phyloP scores from a whole-genome alignment of 2,329 filamentous ascomycete species.

The Byssochlamys sp. region DNA sequence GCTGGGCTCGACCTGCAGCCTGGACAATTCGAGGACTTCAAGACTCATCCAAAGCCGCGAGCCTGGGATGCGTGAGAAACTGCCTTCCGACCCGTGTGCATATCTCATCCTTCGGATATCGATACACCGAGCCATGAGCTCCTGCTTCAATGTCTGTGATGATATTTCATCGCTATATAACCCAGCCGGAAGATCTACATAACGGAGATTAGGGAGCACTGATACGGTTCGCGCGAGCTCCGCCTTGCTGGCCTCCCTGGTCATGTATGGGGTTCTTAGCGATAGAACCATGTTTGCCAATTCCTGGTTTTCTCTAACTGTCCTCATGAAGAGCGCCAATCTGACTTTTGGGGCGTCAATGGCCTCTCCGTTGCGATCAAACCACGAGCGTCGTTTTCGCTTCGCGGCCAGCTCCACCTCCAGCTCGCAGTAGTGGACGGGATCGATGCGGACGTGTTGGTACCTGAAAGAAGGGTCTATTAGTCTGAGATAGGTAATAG shows the following conservation, averaged over 20 bases:
- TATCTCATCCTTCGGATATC: constrained; percentile 86
- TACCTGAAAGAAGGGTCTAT: constrained; percentile 48
- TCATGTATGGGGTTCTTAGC: constrained; percentile 90
- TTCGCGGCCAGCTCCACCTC: constrained; percentile 72
- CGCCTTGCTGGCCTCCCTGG: constrained; percentile 73
- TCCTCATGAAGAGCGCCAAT: constrained; percentile 68
- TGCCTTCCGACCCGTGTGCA: constrained; percentile 64
- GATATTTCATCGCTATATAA: constrained; percentile 71
- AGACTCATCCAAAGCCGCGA: constrained; percentile 35
- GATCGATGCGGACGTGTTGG: constrained; percentile 81
- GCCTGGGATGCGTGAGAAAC: constrained; percentile 60
- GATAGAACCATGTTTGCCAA: constrained; percentile 64
- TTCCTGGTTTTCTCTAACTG: constrained; percentile 65
- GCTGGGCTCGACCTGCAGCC: constrained; percentile 27
- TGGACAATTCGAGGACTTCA: constrained; percentile 32
- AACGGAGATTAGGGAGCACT: constrained; percentile 72
- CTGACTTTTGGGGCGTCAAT: constrained; percentile 70
- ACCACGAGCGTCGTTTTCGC: constrained; percentile 63
- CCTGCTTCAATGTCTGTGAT: constrained; percentile 67
- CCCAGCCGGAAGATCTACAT: constrained; percentile 82
- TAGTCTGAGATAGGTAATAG: background rate
- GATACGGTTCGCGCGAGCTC: constrained; percentile 79
- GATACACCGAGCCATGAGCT: constrained; percentile 72
- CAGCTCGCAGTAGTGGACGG: constrained; percentile 85
- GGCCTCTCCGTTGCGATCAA: constrained; percentile 67